Base-by-base conservation (phyloP, 2,329 filamentous ascomycete species). In the Zasmidium citrigriseum region DNA sequence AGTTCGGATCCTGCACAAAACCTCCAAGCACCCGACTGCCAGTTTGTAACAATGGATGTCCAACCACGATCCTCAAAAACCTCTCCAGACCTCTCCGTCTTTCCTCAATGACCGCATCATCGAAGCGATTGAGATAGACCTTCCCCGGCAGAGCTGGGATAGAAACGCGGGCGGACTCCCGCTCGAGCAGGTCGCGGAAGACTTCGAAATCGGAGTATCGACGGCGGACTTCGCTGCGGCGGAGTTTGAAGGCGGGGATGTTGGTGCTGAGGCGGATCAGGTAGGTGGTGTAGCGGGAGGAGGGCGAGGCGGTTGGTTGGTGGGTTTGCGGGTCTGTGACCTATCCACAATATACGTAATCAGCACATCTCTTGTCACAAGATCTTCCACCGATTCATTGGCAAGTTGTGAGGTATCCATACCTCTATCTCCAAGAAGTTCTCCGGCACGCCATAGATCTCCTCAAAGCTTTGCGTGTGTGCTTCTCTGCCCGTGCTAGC, bases 401-500 rank as follows among this genome's bases (percentile, higher is more conserved):
- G 2, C 29, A 5, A 23, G 47, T 14, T 22, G 21, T 24, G 46
- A 11, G 41, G 27, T 38, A 34, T 27, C 73, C 78, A 58, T 76
- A 95, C 93, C 83, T 99, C 95, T 64, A 99, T 96, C 82, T 99
- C 95, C 55, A 99, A 85, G 74, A 98, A 97, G 82, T 99, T 99
- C 83, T 99, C 95, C 4, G 95, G 95, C 49, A 93, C 91, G 14
- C 93, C 95, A 77, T 99, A 99, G 75, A 98, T 96, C 83, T 99
- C 95, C 79, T 99, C 95, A 74, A 97, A 98, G 73, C 89, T 95
- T 82, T 99, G 95, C 4, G 70, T 69, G 50, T 71, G 70, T 9
- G 63, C 46, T 18, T 68, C 60, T 25, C 62, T 61, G 2, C 68
- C 69, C 3, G 70, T 71, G 38, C 64, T 67, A 12, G 70, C 68